Base-by-base conservation (phyloP, 2,329 filamentous ascomycete species). In the Hymenotorrendiella dingleyae region DNA sequence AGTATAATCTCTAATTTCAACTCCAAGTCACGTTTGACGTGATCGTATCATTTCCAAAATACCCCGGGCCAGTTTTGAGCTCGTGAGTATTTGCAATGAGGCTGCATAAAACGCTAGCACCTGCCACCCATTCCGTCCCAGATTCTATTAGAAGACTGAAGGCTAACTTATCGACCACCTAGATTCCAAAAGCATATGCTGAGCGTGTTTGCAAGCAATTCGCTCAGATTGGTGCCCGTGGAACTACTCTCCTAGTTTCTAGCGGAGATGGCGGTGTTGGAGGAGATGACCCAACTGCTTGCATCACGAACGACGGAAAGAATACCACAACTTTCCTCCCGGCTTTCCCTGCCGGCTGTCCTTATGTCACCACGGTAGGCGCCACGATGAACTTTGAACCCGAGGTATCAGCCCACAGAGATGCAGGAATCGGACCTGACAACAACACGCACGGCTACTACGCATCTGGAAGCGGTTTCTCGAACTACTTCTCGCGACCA, bases 241-340 rank as follows among this genome's bases (percentile, higher is more conserved):
- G 76, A 14, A 71, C 71, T 0, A 68, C 72, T 1, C 57, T 79
- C 7, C 54, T 80, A 3, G 68, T 67, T 27, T 68, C 68, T 1
- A 72, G 70, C 4, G 76, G 76, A 2, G 75, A 79, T 47, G 67
- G 66, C 21, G 73, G 72, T 9, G 62, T 70, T 3, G 64, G 62
- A 4, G 70, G 68, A 4, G 36, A 45, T n/a, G 60, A 64, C 45
- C 26, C 28, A 9, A 10, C 16, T 20, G 35, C 63, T 16, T 80
- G 77, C 45, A 50, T 69, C 57, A 67, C 67, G 46, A 78, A 76
- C 53, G 74, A 79, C 42, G 77, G 76, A 30, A 72, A 68, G 46
- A 73, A 78, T 51, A 72, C 65, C 1, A 67, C 68, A 4, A 65
- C 66, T 10, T 80, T 80, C 61, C 57, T 73, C 3, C 70, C 76